Base-by-base conservation (phyloP, 2,329 filamentous ascomycete genomes). In the Venturia carpophila region DNA sequence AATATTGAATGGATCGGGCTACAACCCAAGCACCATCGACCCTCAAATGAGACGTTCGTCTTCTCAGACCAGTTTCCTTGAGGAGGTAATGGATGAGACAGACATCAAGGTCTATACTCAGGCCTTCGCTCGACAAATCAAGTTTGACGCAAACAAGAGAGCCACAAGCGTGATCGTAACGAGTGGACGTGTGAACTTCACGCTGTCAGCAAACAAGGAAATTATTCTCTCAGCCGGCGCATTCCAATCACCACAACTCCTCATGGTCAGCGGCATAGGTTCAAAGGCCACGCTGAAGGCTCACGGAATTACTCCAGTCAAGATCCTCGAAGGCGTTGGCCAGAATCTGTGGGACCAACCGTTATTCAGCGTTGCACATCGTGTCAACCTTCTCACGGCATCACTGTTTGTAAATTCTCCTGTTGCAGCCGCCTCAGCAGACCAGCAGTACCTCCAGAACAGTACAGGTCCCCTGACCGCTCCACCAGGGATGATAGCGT, bases 81-180 rank as follows among this genome's bases (percentile, higher is more conserved):
- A 69, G 42, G 49, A 60, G 15, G 68, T 70, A 0, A 49, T 73
- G 5, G 67, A 66, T 5, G 65, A 63, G 21, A 64, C 67, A 2
- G 67, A 65, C 27, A 63, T 70, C 4, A 67, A 65, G n/a, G 69
- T 78, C 0, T 77, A 75, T 65, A 69, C 69, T 19, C 67, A 67
- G 6, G 73, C 74, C 10, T 67, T 74, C 27, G 75, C 73, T 0
- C 70, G 72, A 52, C 73, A 72, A 63, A 72, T 78, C 39, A 37
- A 76, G 3, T 77, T 78, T 66, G 64, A 73, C 60, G 61, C 10
- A 3, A 65, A 68, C 61, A 71, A 62, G 61, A n/a, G 62, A 56
- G 17, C 3, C 63, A 68, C 62, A 71, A 62, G 61, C 19, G 62
- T 66, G 17, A 39, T 45, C 21, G 65, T 66, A 17, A 39, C 52